These are phyloP conservation scores for Eimeria sp. DNA, from an alignment of 169 alveolate genomes.

Conservation along the genomic window DNA sequence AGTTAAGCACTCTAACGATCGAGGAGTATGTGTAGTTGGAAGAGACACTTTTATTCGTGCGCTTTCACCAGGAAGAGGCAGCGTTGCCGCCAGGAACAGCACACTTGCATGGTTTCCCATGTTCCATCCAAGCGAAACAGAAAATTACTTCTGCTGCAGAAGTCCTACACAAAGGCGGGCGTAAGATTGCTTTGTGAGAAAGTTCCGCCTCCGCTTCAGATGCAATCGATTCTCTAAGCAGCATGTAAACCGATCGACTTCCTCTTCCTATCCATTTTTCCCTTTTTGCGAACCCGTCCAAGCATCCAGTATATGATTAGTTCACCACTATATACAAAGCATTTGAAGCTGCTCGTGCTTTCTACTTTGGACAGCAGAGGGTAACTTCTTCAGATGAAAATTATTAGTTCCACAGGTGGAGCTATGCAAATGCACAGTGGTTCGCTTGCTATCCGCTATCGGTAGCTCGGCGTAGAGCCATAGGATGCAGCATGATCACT, in stretches of 20 bases:
- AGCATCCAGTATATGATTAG: neutral
- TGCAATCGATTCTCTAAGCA: neutral
- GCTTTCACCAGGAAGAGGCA: neutral
- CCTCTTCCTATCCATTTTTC: neutral
- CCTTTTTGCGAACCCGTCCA: neutral
- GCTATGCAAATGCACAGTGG: neutral
- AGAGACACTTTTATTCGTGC: neutral
- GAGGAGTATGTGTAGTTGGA: neutral
- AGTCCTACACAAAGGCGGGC: neutral
- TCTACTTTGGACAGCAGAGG: neutral
- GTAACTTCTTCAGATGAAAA: neutral
- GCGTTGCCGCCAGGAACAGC: constrained; percentile 6
- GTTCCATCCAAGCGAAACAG: neutral
- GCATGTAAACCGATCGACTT: neutral
- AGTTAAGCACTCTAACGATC: neutral
- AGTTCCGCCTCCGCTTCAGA: neutral
- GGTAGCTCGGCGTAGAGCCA: neutral
- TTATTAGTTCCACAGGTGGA: neutral
- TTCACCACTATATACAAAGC: neutral
- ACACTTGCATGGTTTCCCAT: neutral
- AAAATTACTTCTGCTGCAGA: neutral
- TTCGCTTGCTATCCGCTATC: neutral
- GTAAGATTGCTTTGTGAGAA: neutral
- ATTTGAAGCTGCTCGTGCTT: neutral
- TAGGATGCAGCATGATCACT: neutral